Percentiles rank a stretch among this genome's conserved stretches.
Conservation (phyloP, 164 flowering plant species). For the Liquidambar formosana region DNA sequence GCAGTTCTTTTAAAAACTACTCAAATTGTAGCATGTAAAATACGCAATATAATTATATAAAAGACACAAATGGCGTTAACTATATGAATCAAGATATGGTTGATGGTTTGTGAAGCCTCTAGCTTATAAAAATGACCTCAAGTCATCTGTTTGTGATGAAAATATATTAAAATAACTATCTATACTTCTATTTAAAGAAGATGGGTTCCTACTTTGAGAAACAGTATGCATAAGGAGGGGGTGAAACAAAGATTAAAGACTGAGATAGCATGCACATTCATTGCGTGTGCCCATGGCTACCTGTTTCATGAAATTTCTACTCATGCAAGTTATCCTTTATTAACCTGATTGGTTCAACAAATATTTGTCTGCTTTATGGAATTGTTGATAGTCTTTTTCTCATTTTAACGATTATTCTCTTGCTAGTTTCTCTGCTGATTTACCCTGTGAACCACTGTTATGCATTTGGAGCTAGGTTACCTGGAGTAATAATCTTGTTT, state of each 20-base stretch:
- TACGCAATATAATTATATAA: too few relatives aligned
- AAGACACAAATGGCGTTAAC: too few relatives aligned
- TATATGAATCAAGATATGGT: not conserved
- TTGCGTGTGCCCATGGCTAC: too few relatives aligned
- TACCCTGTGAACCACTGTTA: not conserved
- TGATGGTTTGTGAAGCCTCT: not conserved
- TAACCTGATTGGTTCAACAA: not conserved
- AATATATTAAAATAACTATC: too few relatives aligned
- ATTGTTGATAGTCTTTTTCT: not conserved
- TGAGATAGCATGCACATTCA: too few relatives aligned
- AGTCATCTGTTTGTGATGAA: not conserved
- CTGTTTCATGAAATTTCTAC: too few relatives aligned
- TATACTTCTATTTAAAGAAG: not conserved
- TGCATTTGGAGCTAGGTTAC: not conserved
- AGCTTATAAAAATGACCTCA: not conserved
- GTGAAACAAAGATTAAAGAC: too few relatives aligned
- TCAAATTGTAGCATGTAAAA: too few relatives aligned
- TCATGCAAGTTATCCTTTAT: not conserved
- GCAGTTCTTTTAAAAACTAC: too few relatives aligned
- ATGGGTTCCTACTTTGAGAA: not conserved
- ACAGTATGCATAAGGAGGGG: too few relatives aligned
- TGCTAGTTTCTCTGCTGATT: not conserved
- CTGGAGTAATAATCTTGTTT: conserved; percentile 1
- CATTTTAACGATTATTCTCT: not conserved
- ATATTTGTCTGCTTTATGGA: not conserved